Evolutionary conservation across 805 yeast species (phyloP), one percentile per base, ranked within the genome.

Genomic region (Myxozyma vanderwaltii): DNA sequence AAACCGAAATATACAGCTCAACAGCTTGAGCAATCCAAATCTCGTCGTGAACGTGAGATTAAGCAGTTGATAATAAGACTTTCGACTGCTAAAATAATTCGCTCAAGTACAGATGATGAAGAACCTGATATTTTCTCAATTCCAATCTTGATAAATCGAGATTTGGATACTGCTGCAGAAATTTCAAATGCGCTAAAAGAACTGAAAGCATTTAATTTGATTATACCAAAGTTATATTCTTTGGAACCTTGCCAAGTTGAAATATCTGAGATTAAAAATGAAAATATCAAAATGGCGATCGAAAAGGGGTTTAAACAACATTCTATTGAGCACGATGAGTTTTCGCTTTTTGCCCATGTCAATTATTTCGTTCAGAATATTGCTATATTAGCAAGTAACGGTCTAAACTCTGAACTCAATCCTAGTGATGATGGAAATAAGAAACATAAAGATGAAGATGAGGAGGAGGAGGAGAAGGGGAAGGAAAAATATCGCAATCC

Each of bases 201-300:
- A 10, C 15, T 48, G 10, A 6, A 43, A 23, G 19, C 56, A 12
- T 26, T 55, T 21, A 36, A 43, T 5, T 41, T 66, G 7, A 23
- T 58, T 26, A 66, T 66, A n/a, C 69, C 69, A 10, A 43, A 39
- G 21, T 40, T 57, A 15, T 66, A 66, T 38, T 23, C 51, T 17
- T 52, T 66, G 4, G 65, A 64, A 33, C 64, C 66, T n/a, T 60
- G 62, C 36, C 12, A 35, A 10, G 40, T 64, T 13, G 31, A 19
- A 10, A 26, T 63, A 3, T 56, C 44, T 6, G 33, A n/a, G 24
- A 53, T 39, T 17, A 31, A 51, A 6, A 38, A 26, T 2, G 64
- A 53, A 13, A 38, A 38, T 29, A 51, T 51, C 1, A 36, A 41
- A 15, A 8, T n/a, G 5, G 54, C 53, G 15, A 41, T 58, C 8